Evolutionary conservation across 1,284 basidiomycete species (phyloP).

Genomic region (Austropuccinia psidii): DNA sequence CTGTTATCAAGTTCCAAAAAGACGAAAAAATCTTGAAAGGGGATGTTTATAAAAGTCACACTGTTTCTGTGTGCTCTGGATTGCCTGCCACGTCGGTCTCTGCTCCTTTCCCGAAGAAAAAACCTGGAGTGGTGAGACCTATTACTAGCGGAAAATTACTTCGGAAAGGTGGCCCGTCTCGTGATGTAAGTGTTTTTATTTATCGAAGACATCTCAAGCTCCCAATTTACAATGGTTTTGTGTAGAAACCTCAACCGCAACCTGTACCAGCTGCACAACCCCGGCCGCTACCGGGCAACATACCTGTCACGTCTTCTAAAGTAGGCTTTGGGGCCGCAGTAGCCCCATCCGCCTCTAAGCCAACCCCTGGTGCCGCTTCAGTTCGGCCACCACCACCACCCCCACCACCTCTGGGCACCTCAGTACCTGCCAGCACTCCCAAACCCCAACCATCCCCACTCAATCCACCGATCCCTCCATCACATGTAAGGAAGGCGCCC

Average conservation of each 20-base stretch:
- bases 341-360: constrained; percentile 42
- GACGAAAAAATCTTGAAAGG: constrained; percentile 75
- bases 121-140: constrained; percentile 70
- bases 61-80: constrained; percentile 77
- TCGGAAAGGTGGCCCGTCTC: constrained; percentile 61
- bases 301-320: background rate
- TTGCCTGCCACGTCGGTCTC: constrained; percentile 75
- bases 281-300: constrained; percentile 43
- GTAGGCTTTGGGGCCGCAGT: constrained; percentile 35
- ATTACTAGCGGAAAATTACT: constrained; percentile 77
- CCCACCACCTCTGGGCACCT: constrained; percentile 51
- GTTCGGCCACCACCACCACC: constrained; percentile 50
- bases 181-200: constrained; percentile 51
- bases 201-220: constrained; percentile 47
- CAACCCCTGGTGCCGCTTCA: constrained; percentile 47
- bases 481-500: constrained; percentile 4
- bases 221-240: constrained; percentile 43
- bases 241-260: constrained; percentile 40
- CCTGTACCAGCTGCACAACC: constrained; percentile 43
- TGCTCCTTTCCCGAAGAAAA: constrained; percentile 73
- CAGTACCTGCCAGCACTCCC: constrained; percentile 51
- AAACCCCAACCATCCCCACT: constrained; percentile 58
- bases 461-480: constrained; percentile 35
- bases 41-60: constrained; percentile 89
- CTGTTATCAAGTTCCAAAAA: constrained; percentile 77